A percentile compares a stretch with the other conserved stretches of the same genome.
These are phyloP conservation scores for Kalmusia sp. DNA, from an alignment of 2,329 filamentous ascomycete genomes.

Conservation along the genomic window DNA sequence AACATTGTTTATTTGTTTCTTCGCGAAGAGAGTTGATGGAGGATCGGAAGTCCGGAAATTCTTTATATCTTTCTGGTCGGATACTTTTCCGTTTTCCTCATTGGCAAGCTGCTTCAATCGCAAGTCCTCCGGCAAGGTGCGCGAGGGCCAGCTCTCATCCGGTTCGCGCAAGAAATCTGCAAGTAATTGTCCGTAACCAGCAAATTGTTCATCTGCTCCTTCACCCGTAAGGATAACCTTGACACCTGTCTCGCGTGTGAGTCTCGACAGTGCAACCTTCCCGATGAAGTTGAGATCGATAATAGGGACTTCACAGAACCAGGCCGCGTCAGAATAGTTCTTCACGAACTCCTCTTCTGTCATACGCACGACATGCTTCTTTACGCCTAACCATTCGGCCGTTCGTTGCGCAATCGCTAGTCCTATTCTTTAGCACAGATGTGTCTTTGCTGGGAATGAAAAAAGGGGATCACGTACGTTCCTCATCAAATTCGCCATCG, in stretches of 20 bases:
- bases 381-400: conserved; percentile 57
- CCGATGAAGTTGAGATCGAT: conserved; percentile 61
- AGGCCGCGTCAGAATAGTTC: conserved; percentile 54
- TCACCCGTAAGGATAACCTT: conserved; percentile 64
- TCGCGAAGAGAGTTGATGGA: conserved; percentile 16
- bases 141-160: conserved; percentile 42
- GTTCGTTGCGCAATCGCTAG: conserved; percentile 56
- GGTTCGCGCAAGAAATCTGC: conserved; percentile 58
- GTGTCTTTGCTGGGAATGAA: background rate
- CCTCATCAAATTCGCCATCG: conserved; percentile 49
- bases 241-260: conserved; percentile 55
- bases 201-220: conserved; percentile 63
- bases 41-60: conserved; percentile 11
- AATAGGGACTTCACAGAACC: conserved; percentile 54
- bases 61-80: conserved; percentile 10
- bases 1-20: conserved; percentile 23
- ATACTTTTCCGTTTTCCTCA: conserved; percentile 15
- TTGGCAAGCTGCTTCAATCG: conserved; percentile 16
- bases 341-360: conserved; percentile 53
- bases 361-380: conserved; percentile 47
- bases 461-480: conserved; percentile 15
- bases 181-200: conserved; percentile 58
- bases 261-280: conserved; percentile 58
- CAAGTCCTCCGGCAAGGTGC: conserved; percentile 17
- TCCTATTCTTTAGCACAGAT: conserved; percentile 52